Evolutionary conservation across 805 yeast species (phyloP).

Genomic region (Barnettozyma vustinii): DNA sequence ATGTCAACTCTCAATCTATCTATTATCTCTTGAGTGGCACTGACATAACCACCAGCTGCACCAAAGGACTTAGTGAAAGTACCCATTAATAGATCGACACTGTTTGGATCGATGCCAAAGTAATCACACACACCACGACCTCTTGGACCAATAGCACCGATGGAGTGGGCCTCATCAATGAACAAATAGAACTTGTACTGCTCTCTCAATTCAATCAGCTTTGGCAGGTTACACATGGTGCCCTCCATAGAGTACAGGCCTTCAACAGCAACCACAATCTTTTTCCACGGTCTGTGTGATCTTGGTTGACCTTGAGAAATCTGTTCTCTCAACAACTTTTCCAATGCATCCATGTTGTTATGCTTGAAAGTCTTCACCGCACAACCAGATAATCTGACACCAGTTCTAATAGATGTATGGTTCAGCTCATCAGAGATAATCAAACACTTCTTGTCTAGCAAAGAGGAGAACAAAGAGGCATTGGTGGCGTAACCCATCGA

Average conservation of each 20-base stretch:
- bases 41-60: conserved; percentile 96
- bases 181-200: conserved; percentile 86
- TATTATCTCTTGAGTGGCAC: conserved; percentile 65
- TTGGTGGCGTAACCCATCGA: conserved; percentile 97
- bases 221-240: conserved; percentile 66
- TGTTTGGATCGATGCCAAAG: conserved; percentile 70
- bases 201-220: conserved; percentile 66
- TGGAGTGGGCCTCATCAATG: conserved; percentile 97
- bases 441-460: conserved; percentile 82
- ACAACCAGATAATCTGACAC: conserved; percentile 89
- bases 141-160: conserved; percentile 95
- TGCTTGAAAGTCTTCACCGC: conserved; percentile 89
- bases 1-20: conserved; percentile 71
- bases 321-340: conserved; percentile 63
- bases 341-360: conserved; percentile 82
- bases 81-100: conserved; percentile 91
- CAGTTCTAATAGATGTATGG: conserved; percentile 94
- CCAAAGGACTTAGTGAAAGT: conserved; percentile 97
- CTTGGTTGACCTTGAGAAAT: conserved; percentile 56
- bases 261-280: conserved; percentile 81
- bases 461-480: conserved; percentile 76
- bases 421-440: conserved; percentile 92
- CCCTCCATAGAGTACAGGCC: conserved; percentile 82
- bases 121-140: conserved; percentile 97
- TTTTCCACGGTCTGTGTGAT: conserved; percentile 94